Base-by-base conservation (phyloP, 164 flowering plant species). In the Akebia trifoliata region DNA sequence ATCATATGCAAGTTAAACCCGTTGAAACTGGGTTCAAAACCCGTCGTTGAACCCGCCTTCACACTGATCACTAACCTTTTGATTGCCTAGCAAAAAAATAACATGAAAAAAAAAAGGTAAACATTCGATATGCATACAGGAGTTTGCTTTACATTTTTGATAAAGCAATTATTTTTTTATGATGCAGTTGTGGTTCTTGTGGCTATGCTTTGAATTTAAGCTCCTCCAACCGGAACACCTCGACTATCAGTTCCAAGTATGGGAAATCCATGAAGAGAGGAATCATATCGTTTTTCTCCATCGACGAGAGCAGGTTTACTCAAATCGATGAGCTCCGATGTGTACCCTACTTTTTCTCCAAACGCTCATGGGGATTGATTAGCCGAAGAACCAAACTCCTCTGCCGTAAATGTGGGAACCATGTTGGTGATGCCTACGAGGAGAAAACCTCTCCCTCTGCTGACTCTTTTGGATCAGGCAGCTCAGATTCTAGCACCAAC, bases 121-220 rank as follows among this genome's bases (percentile, higher is more conserved):
- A n/a, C 15, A 39, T 12, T 39, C n/a, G n/a, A n/a, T 12, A 39
- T 30, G 8, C 1, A 7, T 26, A 3, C 11, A 50, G 37, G 17
- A 14, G 38, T 50, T 14, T 50, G 11, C 21, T 30, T 29, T 26
- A 17, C 37, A 7, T 57, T 45, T 17, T 63, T n/a, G 1, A 2
- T 18, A 34, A 8, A 24, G n/a, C 18, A 25, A 22, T 8, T 25
- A 37, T 24, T 32, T 21, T 8, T 21, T 46, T 50, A 24, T 55
- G 49, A 48, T 82, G 78, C 96, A 91, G 98, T 68, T 88, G 98
- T 64, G 98, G 98, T 10, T 56, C 82, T 59, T 92, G 98, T 70
- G 95, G 95, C 4, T 89, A 85, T 57, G 94, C 80, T 47, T 66
- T 92, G 39, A 87, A 89, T 63, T 74, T 92, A 17, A 81, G 79